Evolutionary conservation across 768 basidiomycete genomes (phyloP), one percentile per base, ranked within the genome.

Genomic region (Epithele typhae): DNA sequence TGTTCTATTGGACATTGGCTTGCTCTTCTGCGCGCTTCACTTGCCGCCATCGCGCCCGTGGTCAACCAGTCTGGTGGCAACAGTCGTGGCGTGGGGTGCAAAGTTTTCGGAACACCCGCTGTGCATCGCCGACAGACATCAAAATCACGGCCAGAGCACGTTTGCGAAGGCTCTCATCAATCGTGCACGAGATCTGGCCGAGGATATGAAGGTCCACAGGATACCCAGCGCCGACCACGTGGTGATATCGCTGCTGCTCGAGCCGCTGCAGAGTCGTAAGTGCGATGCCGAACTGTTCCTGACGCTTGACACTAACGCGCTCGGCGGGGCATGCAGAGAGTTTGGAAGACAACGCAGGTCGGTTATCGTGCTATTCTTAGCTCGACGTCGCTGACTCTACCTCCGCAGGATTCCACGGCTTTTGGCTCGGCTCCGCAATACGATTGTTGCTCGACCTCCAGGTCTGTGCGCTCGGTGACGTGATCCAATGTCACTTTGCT

Each of bases 51-150:
- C 27, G 8, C 27, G 27, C 27, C 27, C 27, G 27, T 30, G 27
- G 27, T 22, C 11, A 22, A n/a, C 18, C 22, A 62, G 61, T 5
- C 72, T 93, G 18, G 77, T 95, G 41, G 93, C 93, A 5, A 85
- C 87, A 1, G 84, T 93, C 8, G 70, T 96, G 43, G 89, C 92
- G 0, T 94, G 88, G 86, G 93, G 93, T 23, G 84, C 89, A 30
- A 92, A 92, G 57, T 95, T 95, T 64, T 92, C 91, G 3, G 93
- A 96, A 58, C 90, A 95, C 60, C 84, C 87, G 0, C 67, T 92
- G 50, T 79, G 96, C 38, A 75, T 83, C 18, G 79, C 81, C 25
- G 93, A 95, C 68, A 77, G 92, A 35, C 71, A 77, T 41, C 79
- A 81, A 48, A 81, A 79, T 40, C 70, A 74, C 37, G 52, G 61